Base-by-base conservation (phyloP, 345 rosid species). In the Euphorbia lathyris region DNA sequence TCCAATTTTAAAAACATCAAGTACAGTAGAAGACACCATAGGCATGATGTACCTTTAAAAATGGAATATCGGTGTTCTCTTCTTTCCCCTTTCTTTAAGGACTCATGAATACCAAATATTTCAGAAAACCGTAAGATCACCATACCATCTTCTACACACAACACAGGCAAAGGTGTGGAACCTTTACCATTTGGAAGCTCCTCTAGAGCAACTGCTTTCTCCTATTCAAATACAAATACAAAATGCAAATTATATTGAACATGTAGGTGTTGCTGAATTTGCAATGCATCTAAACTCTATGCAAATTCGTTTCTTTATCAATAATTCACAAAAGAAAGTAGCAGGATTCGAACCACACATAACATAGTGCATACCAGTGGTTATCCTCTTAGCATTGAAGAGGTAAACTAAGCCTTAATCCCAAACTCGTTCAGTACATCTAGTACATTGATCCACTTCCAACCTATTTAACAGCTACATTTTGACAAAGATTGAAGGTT, bases 111-210 rank as follows among this genome's bases (percentile, higher is more conserved):
- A 76, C 92, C 97, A 84, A 95, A 95, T 72, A 95, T 95, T 86
- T 95, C 91, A n/a, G 99, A 95, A 81, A 95, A 92, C 52, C 86
- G 85, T 78, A 92, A 82, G 71, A 92, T 90, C 66, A 86, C 97
- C 81, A 75, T 76, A 43, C 94, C 98, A 83, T 89, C 91, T 83
- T 95, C 96, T 71, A 87, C 74, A 76, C 87, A 95, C 75, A 92
- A 79, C 52, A 92, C 82, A 74, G 99, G 98, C 71, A 95, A 80
- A 22, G 91, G 87, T 17, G 89, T 61, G 62, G 85, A 75, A 56
- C 68, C 82, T 73, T 81, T 80, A 72, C 69, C 81, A 73, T 87
- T 88, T 58, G 70, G 47, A 32, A 69, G 65, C 72, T 67, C 88
- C 75, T 83, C 84, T 50, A 74, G 22, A 42, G 74, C 69, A 79